These are phyloP conservation scores for Cladorrhinum samala DNA, from an alignment of 495 filamentous ascomycete species.

Conservation along the genomic window DNA sequence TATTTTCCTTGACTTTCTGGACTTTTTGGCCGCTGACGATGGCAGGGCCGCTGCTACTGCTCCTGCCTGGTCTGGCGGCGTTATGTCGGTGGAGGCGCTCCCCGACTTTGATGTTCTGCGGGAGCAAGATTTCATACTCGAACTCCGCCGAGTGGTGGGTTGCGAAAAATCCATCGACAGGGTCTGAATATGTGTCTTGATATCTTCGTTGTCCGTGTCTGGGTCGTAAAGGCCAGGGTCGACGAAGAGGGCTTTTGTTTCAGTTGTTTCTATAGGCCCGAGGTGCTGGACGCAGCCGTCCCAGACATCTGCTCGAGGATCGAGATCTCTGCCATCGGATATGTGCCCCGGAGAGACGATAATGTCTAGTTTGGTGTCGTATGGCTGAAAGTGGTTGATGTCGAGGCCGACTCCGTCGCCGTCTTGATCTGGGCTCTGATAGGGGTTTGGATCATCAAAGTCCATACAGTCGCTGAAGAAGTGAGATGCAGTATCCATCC, in stretches of 20 bases:
- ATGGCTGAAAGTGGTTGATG: constrained; percentile 13
- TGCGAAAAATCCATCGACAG: constrained; percentile 13
- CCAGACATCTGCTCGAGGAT: constrained; percentile 9
- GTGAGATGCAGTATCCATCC: constrained; percentile 24
- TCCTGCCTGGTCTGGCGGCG: constrained; percentile 20
- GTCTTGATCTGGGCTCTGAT: constrained; percentile 19
- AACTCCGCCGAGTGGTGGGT: constrained; percentile 19
- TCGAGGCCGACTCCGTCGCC: constrained; percentile 1
- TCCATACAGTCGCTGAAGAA: constrained; percentile 27
- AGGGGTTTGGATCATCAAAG: constrained; percentile 20
- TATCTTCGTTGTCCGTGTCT: constrained; percentile 16
- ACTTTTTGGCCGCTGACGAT: constrained; percentile 15
- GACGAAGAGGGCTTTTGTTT: constrained; percentile 19
- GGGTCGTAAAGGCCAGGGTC: constrained; percentile 20
- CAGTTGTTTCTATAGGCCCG: constrained; percentile 10
- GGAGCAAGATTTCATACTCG: constrained; percentile 21
- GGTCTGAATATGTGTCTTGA: constrained; percentile 16
- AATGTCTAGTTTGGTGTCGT: constrained; percentile 11
- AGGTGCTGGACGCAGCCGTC: constrained; percentile 15
- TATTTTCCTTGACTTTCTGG: constrained; percentile 11
- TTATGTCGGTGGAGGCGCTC: constrained; percentile 20
- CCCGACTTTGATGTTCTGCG: constrained; percentile 17
- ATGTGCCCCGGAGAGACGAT: constrained; percentile 1
- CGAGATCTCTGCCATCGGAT: background rate
- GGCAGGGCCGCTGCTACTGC: too few relatives aligned